These are phyloP conservation scores for Starmerella gropengiesseri DNA, from an alignment of 805 yeast species.

Conservation along the genomic window DNA sequence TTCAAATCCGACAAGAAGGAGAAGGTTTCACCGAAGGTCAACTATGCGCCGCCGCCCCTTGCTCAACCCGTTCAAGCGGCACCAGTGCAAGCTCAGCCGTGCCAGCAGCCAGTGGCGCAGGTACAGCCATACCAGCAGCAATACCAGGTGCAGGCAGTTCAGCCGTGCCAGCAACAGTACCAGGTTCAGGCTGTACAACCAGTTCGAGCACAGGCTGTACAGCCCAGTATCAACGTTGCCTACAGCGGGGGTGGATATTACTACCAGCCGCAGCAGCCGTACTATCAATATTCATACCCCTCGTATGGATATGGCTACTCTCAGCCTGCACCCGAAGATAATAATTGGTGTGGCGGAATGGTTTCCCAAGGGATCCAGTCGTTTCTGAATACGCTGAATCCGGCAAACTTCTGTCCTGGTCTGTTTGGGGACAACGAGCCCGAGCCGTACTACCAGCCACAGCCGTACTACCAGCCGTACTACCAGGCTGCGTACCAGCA, in stretches of 20 bases:
- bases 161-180: neutral
- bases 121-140: neutral
- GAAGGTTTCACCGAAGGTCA: neutral
- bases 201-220: no score
- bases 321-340: neutral
- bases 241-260: neutral
- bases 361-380: neutral
- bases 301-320: neutral
- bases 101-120: neutral
- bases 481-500: neutral
- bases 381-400: neutral
- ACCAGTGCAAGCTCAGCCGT: neutral
- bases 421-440: neutral
- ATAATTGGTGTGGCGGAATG: no score
- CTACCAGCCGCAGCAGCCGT: neutral
- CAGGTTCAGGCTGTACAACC: constrained; percentile 1
- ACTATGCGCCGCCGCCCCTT: constrained; percentile 2
- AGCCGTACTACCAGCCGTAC: constrained; percentile 8
- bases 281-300: no score
- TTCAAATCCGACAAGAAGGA: neutral
- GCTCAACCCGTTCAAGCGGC: neutral
- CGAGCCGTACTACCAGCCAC: neutral
- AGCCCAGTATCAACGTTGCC: neutral
- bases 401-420: neutral
- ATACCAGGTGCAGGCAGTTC: neutral